Percentiles rank a stretch among this genome's conserved stretches.
phyloP scores from a whole-genome alignment of 2,329 filamentous ascomycete genomes.

The Blastomyces gilchristii region DNA sequence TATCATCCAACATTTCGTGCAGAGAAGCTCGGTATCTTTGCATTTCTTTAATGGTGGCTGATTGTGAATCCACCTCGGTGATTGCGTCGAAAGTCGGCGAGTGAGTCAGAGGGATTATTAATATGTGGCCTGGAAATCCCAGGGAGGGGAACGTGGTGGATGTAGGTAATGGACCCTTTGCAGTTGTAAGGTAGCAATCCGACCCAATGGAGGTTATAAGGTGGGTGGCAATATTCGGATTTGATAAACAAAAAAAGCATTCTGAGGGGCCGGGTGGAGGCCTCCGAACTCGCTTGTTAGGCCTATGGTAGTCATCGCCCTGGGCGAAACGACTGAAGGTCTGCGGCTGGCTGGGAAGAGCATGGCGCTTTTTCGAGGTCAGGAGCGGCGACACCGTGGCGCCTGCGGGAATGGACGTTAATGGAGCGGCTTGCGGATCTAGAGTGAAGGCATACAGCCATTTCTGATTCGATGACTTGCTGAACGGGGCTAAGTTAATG shows the following conservation, averaged over 20 bases:
- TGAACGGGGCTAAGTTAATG: slow-evolving; percentile 73
- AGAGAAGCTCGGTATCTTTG: slow-evolving; percentile 63
- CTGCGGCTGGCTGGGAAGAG: slow-evolving; percentile 26
- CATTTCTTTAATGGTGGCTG: slow-evolving; percentile 68
- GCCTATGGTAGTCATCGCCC: slow-evolving; percentile 29
- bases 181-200: slow-evolving; percentile 78
- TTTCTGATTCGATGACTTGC: slow-evolving; percentile 64
- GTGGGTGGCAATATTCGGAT: slow-evolving; percentile 71
- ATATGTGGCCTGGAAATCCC: slow-evolving; percentile 70
- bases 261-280: slow-evolving; percentile 56
- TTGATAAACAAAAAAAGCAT: slow-evolving; percentile 95
- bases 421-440: slow-evolving; percentile 50
- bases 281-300: slow-evolving; percentile 36
- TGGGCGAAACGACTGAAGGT: slow-evolving; percentile 31
- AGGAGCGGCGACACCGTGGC: slow-evolving; percentile 61
- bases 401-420: slow-evolving; percentile 54
- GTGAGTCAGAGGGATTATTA: slow-evolving; percentile 84
- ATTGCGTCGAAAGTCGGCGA: slow-evolving; percentile 63
- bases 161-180: slow-evolving; percentile 78
- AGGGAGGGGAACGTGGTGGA: slow-evolving; percentile 61
- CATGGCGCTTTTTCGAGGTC: slow-evolving; percentile 49
- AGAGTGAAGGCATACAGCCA: slow-evolving; percentile 54
- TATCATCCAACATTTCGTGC: slow-evolving; percentile 59
- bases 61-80: slow-evolving; percentile 45
- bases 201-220: slow-evolving; percentile 84